Evolutionary conservation across 345 rosid species (phyloP), one percentile per base, ranked within the genome.

Genomic region (Mangifera indica): DNA sequence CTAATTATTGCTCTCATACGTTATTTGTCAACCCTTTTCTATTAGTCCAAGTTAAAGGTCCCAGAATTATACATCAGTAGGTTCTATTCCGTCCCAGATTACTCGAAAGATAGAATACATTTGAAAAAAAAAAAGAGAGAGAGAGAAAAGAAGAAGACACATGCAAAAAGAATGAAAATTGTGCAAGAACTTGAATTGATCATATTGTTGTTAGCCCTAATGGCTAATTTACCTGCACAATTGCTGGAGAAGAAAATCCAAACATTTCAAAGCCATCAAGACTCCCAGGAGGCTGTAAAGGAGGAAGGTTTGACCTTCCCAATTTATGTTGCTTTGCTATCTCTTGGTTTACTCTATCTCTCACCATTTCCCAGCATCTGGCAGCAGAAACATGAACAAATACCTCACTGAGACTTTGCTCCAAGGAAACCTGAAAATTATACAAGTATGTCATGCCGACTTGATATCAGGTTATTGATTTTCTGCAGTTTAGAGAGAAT

Each of bases 361-460:
- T 85, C 76, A 96, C 99, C 97, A 96, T 84, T 85, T 96, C 99
- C 99, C 99, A 96, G 81, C 99, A 89, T 82, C 87, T 88, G 71
- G 87, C 75, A 11, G 97, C 93, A 2, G 99, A 86, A 78, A 88
- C 58, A 66, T 96, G 96, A 77, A 93, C 66, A 49, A 96, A 96
- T 70, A 93, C 89, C 88, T 96, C 99, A 77, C 82, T 76, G 40
- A 87, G 86, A 81, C 80, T 81, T 71, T 84, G 74, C 82, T 96
- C 99, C 86, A 93, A 62, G 45, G 86, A 88, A 79, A 91, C 98
- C 99, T 96, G 88, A 76, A 73, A 80, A 74, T 61, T 46, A 61
- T 42, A 71, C 25, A 69, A 71, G 57, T 44, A 22, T 15, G 54
- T 72, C 44, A 72, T 18, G 20, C 44, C 37, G 37, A 21, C 49